A percentile compares a stretch with the other conserved stretches of the same genome.
Conservation (phyloP, 2,329 filamentous ascomycete genomes). For the Fusarium floridanum region DNA sequence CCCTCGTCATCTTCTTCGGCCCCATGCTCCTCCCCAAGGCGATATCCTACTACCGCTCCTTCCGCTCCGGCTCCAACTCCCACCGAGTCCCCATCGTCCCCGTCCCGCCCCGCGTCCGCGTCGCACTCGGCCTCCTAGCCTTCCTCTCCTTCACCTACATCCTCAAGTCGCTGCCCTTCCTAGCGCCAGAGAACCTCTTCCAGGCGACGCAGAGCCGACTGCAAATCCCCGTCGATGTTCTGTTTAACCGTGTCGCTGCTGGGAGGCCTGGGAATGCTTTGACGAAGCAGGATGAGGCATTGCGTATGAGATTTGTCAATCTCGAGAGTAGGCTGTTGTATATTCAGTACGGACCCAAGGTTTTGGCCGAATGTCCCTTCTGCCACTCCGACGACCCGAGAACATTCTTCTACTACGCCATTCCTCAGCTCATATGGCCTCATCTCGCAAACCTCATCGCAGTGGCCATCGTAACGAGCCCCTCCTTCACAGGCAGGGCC, state of each 20-base stretch:
- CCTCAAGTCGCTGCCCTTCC: constrained; percentile 73
- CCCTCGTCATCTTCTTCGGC: constrained; percentile 73
- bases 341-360: constrained; percentile 82
- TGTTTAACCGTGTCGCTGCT: constrained; percentile 80
- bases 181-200: constrained; percentile 87
- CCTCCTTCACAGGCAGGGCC: constrained; percentile 71
- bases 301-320: constrained; percentile 77
- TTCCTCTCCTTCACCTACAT: constrained; percentile 60
- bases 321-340: constrained; percentile 83
- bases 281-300: constrained; percentile 70
- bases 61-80: constrained; percentile 58
- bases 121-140: constrained; percentile 72
- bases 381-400: constrained; percentile 78
- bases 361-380: constrained; percentile 83
- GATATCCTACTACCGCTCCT: constrained; percentile 73
- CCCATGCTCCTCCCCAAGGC: constrained; percentile 78
- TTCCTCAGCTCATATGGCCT: constrained; percentile 79
- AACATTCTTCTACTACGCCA: constrained; percentile 83
- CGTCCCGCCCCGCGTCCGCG: constrained; percentile 64
- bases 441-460: constrained; percentile 83
- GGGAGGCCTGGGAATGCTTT: constrained; percentile 64
- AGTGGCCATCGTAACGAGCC: constrained; percentile 80
- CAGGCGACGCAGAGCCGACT: constrained; percentile 81
- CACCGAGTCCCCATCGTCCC: constrained; percentile 66
- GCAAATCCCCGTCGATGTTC: constrained; percentile 84